Conservation (phyloP, 1,139 yeast species). For the Diutina neorugosa region DNA sequence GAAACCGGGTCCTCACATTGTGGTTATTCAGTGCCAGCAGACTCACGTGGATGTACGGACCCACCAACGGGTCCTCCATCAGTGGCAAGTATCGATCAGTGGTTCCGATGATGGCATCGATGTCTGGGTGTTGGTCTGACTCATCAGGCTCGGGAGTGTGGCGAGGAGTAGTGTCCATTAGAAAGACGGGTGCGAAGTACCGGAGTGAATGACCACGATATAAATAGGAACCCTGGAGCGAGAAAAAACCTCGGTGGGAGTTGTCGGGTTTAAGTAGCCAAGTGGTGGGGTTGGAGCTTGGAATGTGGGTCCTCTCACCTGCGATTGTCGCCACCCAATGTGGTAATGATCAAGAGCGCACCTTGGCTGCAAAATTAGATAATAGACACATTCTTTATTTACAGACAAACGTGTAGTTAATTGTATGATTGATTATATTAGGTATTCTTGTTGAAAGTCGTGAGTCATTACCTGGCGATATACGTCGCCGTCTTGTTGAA, state of each 20-base stretch:
- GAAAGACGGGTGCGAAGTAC: too few relatives aligned
- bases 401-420: too few relatives aligned
- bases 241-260: too few relatives aligned
- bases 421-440: too few relatives aligned
- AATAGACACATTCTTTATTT: too few relatives aligned
- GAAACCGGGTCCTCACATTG: not conserved
- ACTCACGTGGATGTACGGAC: not conserved
- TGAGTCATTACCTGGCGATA: not conserved
- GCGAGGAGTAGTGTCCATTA: not conserved
- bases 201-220: not conserved
- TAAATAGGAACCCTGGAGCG: too few relatives aligned
- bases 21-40: not conserved
- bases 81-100: not conserved
- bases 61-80: not conserved
- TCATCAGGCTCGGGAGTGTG: not conserved
- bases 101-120: not conserved
- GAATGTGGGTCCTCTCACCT: too few relatives aligned
- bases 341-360: too few relatives aligned
- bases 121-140: not conserved
- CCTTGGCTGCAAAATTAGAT: too few relatives aligned
- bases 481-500: not conserved
- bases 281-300: too few relatives aligned
- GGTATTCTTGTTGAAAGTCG: not conserved
- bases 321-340: too few relatives aligned
- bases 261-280: too few relatives aligned